Evolutionary conservation across 1,139 yeast species (phyloP), one percentile per base, ranked within the genome.

Genomic region (Scheffersomyces titani): DNA sequence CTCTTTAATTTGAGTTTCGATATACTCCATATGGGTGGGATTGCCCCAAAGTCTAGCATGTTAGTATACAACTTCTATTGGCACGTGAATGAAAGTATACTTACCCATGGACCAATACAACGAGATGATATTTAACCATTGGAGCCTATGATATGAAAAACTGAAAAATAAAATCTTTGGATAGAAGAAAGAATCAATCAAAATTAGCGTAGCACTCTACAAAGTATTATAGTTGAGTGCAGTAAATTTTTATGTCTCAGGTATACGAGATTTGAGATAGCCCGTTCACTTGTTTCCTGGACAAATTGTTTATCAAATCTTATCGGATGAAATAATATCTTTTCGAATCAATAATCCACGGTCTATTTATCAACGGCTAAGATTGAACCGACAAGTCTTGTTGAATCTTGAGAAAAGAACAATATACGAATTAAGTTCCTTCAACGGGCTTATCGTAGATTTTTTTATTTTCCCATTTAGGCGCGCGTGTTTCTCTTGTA

Each of bases 61-160:
- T 61, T 60, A 62, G 64, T 57, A 56, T 44, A 21, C 9, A 46
- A 19, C 3, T 19, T 9, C n/a, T 46, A 20, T 22, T 4, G 49
- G 49, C 51, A 20, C 19, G 7, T 30, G 19, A 49, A 19, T 36
- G 20, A 47, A n/a, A n/a, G 16, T 44, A 16, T 46, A 75, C 84
- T 55, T 70, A 80, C 80, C 97, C 97, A 72, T 90, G 97, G 54
- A 89, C 90, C 22, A 91, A 77, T 3, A 90, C 84, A 9, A 90
- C 82, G 51, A 90, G 76, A 70, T 90, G 96, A 63, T 71, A 75
- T 36, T 69, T 54, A 5, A 60, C 69, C 71, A 69, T 68, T 24
- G 47, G 18, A 22, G 24, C 30, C 45, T 9, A 48, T 40, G 20
- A 36, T 30, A 45, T 19, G 13, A 3, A 16, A 30, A 30, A 30